Evolutionary conservation across 169 alveolate genomes (phyloP).

Genomic region (Plasmodium knowlesi): DNA sequence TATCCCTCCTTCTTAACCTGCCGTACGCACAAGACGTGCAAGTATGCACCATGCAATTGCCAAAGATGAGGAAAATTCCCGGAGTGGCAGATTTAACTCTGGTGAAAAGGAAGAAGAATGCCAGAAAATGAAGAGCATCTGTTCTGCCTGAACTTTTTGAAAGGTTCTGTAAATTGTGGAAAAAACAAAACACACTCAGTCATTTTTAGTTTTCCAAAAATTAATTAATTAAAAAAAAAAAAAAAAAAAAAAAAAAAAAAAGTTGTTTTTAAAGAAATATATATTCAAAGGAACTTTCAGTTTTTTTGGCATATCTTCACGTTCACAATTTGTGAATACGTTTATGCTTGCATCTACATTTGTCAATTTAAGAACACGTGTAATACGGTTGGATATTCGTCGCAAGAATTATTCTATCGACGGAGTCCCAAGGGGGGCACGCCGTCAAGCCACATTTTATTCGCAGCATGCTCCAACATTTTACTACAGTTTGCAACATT

Average conservation of each 20-base stretch:
- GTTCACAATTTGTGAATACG: background rate
- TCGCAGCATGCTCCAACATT: background rate
- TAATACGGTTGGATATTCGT: background rate
- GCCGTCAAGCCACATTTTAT: background rate
- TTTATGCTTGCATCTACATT: background rate
- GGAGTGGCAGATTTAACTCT: background rate
- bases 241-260: background rate
- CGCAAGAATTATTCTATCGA: slow-evolving; percentile 3
- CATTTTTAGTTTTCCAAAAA: background rate
- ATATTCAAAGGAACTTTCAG: background rate
- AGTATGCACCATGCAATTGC: background rate
- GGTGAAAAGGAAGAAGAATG: background rate
- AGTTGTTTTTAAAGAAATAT: background rate
- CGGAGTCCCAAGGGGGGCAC: background rate
- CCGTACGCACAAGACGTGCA: background rate
- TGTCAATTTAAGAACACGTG: background rate
- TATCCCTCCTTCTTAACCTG: background rate
- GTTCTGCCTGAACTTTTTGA: background rate
- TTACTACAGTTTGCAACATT: background rate
- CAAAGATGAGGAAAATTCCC: background rate
- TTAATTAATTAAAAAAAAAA: too few relatives aligned
- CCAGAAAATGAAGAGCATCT: background rate
- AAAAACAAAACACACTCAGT: background rate
- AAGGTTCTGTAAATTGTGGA: background rate
- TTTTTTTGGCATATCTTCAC: background rate